Evolutionary conservation across 129 eudicot genomes (phyloP).

Genomic region (Smallanthus sonchifolius): DNA sequence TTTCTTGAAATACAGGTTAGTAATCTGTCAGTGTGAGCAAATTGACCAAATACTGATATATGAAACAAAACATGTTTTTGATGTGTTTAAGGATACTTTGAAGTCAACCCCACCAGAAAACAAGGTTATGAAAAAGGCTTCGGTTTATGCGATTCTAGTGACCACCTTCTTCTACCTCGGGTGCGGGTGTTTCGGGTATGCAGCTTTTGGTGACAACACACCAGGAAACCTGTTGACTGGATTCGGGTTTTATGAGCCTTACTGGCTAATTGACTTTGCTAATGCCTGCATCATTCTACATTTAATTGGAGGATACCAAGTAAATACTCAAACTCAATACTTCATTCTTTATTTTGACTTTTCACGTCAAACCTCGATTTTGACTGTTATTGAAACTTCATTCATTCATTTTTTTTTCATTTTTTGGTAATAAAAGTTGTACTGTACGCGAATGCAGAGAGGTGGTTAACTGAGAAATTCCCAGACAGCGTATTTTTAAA

Average conservation of each 20-base stretch:
- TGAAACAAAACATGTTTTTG: not conserved
- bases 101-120: constrained; percentile 73
- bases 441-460: constrained; percentile 66
- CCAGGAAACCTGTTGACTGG: constrained; percentile 92
- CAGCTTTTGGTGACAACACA: constrained; percentile 77
- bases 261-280: constrained; percentile 86
- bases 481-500: constrained; percentile 43
- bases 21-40: not conserved
- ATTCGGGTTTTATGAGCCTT: constrained; percentile 73
- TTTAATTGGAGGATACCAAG: constrained; percentile 88
- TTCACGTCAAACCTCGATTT: not conserved
- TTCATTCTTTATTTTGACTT: constrained; percentile 8
- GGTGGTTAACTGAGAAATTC: constrained; percentile 37
- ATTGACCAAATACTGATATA: not conserved
- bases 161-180: constrained; percentile 70
- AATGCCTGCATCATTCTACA: constrained; percentile 77
- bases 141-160: constrained; percentile 43
- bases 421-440: constrained; percentile 37
- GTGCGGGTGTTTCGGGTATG: constrained; percentile 85
- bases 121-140: constrained; percentile 68
- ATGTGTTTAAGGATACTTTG: constrained; percentile 51
- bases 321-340: constrained; percentile 14
- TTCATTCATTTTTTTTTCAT: not conserved
- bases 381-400: not conserved
- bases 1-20: constrained; percentile 75